Conservation (phyloP, 306 rosid genomes). For the Canavalia gladiata region DNA sequence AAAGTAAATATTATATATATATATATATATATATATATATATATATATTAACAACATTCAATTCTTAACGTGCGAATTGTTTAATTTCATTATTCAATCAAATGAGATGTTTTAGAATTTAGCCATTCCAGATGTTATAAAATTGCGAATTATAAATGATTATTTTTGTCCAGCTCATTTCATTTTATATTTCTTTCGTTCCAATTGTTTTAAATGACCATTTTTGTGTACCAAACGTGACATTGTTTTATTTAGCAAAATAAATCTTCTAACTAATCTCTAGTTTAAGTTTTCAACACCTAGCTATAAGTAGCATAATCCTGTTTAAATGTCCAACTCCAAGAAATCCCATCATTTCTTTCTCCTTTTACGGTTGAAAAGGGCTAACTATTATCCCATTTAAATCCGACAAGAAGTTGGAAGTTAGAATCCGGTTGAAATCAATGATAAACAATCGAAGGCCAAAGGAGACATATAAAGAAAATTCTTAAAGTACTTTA, state of each 20-base stretch:
- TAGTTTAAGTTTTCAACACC: neutral
- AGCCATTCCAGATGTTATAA: too few relatives aligned
- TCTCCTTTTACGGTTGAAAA: constrained; percentile 2
- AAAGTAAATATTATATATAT: too few relatives aligned
- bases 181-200: too few relatives aligned
- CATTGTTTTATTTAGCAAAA: neutral
- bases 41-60: too few relatives aligned
- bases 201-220: too few relatives aligned
- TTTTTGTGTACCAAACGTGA: neutral
- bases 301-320: neutral
- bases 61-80: too few relatives aligned
- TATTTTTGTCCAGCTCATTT: too few relatives aligned
- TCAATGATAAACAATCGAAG: constrained; percentile 23
- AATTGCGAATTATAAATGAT: too few relatives aligned
- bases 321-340: neutral
- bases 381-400: neutral
- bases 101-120: too few relatives aligned
- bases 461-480: neutral
- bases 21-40: too few relatives aligned
- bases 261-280: neutral
- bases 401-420: constrained; percentile 47
- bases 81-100: too few relatives aligned
- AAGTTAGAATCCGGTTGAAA: constrained; percentile 49
- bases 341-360: neutral
- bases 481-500: constrained; percentile 31